Percentiles rank a stretch among this genome's conserved stretches.
Evolutionary conservation across 345 rosid genomes (phyloP).

Genomic region (Sisymbrium irio): DNA sequence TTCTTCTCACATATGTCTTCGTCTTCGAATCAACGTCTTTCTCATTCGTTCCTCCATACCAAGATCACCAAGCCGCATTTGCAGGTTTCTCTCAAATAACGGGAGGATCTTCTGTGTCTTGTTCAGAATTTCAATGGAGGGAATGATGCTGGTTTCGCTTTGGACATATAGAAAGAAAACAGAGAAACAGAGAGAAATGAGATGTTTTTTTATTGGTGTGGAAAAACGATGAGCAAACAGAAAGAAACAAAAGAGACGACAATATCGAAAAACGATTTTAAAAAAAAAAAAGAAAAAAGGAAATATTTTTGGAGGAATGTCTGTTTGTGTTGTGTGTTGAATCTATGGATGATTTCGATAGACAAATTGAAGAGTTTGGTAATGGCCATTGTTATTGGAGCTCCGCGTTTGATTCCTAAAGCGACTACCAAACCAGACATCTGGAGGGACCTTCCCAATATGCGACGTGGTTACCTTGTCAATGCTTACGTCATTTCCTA

Average conservation of each 20-base stretch:
- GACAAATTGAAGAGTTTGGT: conserved; percentile 26
- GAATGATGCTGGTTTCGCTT: neutral
- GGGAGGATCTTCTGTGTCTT: conserved; percentile 6
- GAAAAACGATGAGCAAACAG: conserved; percentile 4
- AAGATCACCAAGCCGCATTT: conserved; percentile 20
- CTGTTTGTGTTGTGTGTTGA: neutral
- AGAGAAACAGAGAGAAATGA: neutral
- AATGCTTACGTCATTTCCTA: conserved; percentile 31
- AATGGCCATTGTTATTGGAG: conserved; percentile 35
- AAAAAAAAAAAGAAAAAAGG: conserved; percentile 11
- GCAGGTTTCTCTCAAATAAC: neutral
- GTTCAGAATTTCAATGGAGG: neutral
- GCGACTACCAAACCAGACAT: conserved; percentile 62
- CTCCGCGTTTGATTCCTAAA: conserved; percentile 62
- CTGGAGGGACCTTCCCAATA: conserved; percentile 47
- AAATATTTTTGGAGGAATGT: conserved; percentile 6
- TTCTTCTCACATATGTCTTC: conserved; percentile 31
- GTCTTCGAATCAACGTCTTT: conserved; percentile 14
- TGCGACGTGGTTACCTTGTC: conserved; percentile 38
- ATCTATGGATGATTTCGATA: conserved; percentile 2
- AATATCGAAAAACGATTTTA: conserved; percentile 15
- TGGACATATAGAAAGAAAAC: neutral
- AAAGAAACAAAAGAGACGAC: conserved; percentile 5
- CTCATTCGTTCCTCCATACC: conserved; percentile 22
- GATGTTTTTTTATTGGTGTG: conserved; percentile 13